Conservation (phyloP, 2,329 filamentous ascomycete genomes). For the Aspergillus clavatus region DNA sequence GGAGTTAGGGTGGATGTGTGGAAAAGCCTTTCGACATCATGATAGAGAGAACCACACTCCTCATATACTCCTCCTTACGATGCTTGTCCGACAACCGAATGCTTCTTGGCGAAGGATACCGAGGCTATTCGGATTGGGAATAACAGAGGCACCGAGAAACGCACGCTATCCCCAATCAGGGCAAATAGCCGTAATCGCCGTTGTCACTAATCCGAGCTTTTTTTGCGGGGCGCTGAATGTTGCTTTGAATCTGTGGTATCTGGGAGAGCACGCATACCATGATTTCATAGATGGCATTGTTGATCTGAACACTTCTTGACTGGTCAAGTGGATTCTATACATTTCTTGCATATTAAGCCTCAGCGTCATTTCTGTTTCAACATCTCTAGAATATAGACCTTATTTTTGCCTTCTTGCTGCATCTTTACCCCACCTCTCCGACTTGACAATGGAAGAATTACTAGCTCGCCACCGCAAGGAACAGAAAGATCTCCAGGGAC, state of each 20-base stretch:
- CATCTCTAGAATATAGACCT: background rate
- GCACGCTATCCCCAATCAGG: constrained; percentile 18
- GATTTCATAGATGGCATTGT: background rate
- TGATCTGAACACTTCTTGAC: constrained; percentile 3
- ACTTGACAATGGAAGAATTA: constrained; percentile 62
- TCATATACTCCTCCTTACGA: constrained; percentile 3
- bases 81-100: constrained; percentile 23
- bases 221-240: background rate
- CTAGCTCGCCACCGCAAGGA: constrained; percentile 82
- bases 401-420: background rate
- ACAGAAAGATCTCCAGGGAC: constrained; percentile 75
- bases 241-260: background rate
- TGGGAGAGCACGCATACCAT: background rate
- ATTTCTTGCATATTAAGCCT: constrained; percentile 6
- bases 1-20: background rate
- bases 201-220: background rate
- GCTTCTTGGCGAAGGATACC: constrained; percentile 15
- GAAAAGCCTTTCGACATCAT: constrained; percentile 3
- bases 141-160: constrained; percentile 8
- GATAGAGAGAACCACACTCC: background rate
- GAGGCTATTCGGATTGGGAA: constrained; percentile 20
- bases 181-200: background rate
- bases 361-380: background rate
- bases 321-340: constrained; percentile 1
- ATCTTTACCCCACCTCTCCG: background rate